Evolutionary conservation across 2,329 filamentous ascomycete species (phyloP), one percentile per base, ranked within the genome.

Genomic region (Penicillium hesseltinei): DNA sequence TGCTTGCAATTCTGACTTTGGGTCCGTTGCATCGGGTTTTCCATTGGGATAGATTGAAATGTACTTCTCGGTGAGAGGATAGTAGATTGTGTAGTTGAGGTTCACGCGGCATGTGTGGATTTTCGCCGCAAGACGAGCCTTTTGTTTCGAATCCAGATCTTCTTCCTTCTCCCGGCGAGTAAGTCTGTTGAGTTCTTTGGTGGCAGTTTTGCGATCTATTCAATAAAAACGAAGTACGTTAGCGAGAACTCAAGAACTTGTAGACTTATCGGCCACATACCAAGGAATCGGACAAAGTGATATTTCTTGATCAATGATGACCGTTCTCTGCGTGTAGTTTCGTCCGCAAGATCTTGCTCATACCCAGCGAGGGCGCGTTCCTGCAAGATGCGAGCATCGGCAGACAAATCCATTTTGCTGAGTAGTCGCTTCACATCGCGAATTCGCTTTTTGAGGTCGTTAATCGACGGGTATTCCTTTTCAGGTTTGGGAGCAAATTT

Each of bases 281-380:
- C 85, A 60, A 88, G 80, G 67, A 88, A 88, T n/a, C 85, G 74
- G n/a, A 87, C 80, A 73, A 86, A 86, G 68, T 88, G 85, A 68
- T 86, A 88, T 67, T 80, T 82, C 57, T 78, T 77, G 58, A 87
- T 85, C 75, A 86, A 81, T 58, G 82, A 80, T 47, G 77, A 78
- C 62, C 78, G 77, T 63, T 80, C 74, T 63, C 82, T 77, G 52
- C 81, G 79, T 25, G 72, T 69, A 55, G 79, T 76, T 54, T 79
- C 77, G 25, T 80, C 76, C 17, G 74, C 76, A 51, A 88, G 70
- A 61, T 87, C 85, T 51, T 80, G 78, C 66, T 84, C 76, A 54
- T 82, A 82, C 1, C 80, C 81, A 55, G 77, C 77, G 25, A 88
- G 68, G 48, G 84, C 84, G 44, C 85, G 79, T 69, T 87, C 85